Evolutionary conservation across 345 rosid genomes (phyloP).

Genomic region (rapeseed (Brassica napus)): Da-Ae NC_063452.1:28847001-28847500

Average conservation of each 20-base stretch:
- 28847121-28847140: slow-evolving; percentile 12
- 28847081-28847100: background rate
- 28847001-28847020: slow-evolving; percentile 63
- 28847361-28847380: slow-evolving; percentile 16
- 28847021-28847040: slow-evolving; percentile 10
- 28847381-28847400: slow-evolving; percentile 11
- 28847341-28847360: slow-evolving; percentile 65
- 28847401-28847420: background rate
- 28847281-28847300: slow-evolving; percentile 90
- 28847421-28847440: slow-evolving; percentile 4
- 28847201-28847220: slow-evolving; percentile 19
- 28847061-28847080: slow-evolving; percentile 8
- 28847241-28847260: slow-evolving; percentile 81
- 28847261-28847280: slow-evolving; percentile 84
- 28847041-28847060: slow-evolving; percentile 9
- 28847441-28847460: slow-evolving; percentile 22
- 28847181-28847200: slow-evolving; percentile 3
- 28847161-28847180: slow-evolving; percentile 15
- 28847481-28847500: background rate
- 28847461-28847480: slow-evolving; percentile 15
- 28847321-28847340: slow-evolving; percentile 61
- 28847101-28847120: slow-evolving; percentile 10
- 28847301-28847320: slow-evolving; percentile 85
- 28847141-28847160: slow-evolving; percentile 1
- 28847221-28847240: slow-evolving; percentile 90